Evolutionary conservation across 306 rosid genomes (phyloP).

Genomic region (Dryas alaskensis): DNA sequence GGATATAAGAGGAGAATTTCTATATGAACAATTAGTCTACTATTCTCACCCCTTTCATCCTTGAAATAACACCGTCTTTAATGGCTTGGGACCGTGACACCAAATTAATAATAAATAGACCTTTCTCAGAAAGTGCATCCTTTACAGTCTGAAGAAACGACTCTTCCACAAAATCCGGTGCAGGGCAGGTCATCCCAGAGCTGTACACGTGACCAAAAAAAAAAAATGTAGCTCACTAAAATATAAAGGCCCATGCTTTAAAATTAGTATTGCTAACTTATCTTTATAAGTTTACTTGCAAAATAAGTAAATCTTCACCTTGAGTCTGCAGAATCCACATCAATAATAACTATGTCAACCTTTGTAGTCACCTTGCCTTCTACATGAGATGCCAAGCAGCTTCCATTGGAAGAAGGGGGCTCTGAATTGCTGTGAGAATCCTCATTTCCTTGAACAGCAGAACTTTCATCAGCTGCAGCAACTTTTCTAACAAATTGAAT

Average conservation of each 20-base stretch:
- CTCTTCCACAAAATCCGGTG: slow-evolving; percentile 69
- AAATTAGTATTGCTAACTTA: slow-evolving; percentile 12
- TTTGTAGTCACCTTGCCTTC: slow-evolving; percentile 36
- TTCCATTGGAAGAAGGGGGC: slow-evolving; percentile 36
- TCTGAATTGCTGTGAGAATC: slow-evolving; percentile 5
- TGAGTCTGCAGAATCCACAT: slow-evolving; percentile 85
- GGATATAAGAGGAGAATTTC: not conserved
- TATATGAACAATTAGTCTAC: slow-evolving; percentile 20
- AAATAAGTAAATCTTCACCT: slow-evolving; percentile 49
- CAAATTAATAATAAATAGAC: slow-evolving; percentile 80
- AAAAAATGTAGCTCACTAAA: slow-evolving; percentile 10
- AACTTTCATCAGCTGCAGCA: slow-evolving; percentile 25
- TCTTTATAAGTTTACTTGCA: not conserved
- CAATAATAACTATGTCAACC: slow-evolving; percentile 76
- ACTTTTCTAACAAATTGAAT: slow-evolving; percentile 61
- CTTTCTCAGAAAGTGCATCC: slow-evolving; percentile 58
- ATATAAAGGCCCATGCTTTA: not conserved
- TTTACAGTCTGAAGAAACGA: slow-evolving; percentile 68
- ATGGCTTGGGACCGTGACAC: slow-evolving; percentile 79
- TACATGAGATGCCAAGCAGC: slow-evolving; percentile 26
- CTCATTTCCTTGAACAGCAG: slow-evolving; percentile 25
- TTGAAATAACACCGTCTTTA: slow-evolving; percentile 55
- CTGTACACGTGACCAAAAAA: slow-evolving; percentile 34
- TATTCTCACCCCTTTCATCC: slow-evolving; percentile 73
- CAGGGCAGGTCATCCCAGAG: slow-evolving; percentile 89